A percentile compares a stretch with the other conserved stretches of the same genome.
Conservation (phyloP, 257 asterid genomes). For the Rauvolfia tetraphylla region DNA sequence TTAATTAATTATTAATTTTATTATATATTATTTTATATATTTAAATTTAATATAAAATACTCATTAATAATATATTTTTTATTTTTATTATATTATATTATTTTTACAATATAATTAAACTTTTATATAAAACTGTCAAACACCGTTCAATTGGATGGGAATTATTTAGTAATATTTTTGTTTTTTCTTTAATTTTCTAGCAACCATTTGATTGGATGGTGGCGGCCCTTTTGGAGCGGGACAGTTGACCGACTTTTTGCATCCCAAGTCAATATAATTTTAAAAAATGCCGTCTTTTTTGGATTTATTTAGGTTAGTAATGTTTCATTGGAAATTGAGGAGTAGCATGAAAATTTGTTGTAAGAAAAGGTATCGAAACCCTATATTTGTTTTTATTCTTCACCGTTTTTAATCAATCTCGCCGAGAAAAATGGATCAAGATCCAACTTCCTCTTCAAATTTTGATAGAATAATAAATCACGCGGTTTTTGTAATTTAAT, state of each 20-base stretch:
- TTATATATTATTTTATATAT: too few species aligned
- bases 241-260: constrained; percentile 10
- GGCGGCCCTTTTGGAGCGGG: constrained; percentile 10
- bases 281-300: constrained; percentile 9
- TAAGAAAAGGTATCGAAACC: too few species aligned
- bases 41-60: too few species aligned
- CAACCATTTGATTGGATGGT: neutral
- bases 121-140: too few species aligned
- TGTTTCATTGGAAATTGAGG: neutral
- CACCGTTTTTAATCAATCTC: constrained; percentile 17
- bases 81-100: too few species aligned
- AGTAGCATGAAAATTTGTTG: neutral
- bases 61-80: too few species aligned
- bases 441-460: neutral
- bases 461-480: too few species aligned
- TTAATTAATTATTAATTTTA: too few species aligned
- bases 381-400: neutral
- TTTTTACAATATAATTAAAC: too few species aligned
- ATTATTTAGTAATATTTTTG: neutral
- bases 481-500: too few species aligned
- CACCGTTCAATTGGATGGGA: too few species aligned
- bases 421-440: constrained; percentile 13
- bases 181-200: neutral
- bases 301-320: constrained; percentile 14
- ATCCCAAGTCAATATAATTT: neutral